These are phyloP conservation scores for Phialophora tarda DNA, from an alignment of 2,329 filamentous ascomycete genomes.

Conservation along the genomic window DNA sequence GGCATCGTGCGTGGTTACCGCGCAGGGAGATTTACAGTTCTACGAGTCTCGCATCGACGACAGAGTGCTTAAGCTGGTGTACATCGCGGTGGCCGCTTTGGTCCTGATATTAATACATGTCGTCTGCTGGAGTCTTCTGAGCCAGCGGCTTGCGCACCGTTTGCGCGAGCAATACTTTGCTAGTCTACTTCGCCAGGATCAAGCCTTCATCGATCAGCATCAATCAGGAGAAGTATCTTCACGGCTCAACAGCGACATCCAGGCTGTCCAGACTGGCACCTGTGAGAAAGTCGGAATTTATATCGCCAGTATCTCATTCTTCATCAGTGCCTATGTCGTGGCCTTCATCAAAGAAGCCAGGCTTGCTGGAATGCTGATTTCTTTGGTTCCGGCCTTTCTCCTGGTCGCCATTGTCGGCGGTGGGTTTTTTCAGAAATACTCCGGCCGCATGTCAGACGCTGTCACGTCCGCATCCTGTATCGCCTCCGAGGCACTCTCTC, in stretches of 20 bases:
- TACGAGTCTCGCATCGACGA: slow-evolving; percentile 6
- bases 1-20: slow-evolving; percentile 24
- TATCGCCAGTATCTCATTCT: slow-evolving; percentile 53
- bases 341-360: slow-evolving; percentile 56
- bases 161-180: slow-evolving; percentile 58
- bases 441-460: slow-evolving; percentile 54
- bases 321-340: slow-evolving; percentile 55
- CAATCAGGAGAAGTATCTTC: slow-evolving; percentile 55
- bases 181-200: slow-evolving; percentile 39
- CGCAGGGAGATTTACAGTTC: neutral
- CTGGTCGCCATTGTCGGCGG: slow-evolving; percentile 54
- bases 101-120: slow-evolving; percentile 63
- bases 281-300: slow-evolving; percentile 57
- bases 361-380: slow-evolving; percentile 54
- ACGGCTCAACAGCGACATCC: slow-evolving; percentile 54
- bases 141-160: slow-evolving; percentile 67
- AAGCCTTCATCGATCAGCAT: slow-evolving; percentile 45
- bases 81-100: too few species aligned
- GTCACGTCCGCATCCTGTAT: slow-evolving; percentile 63
- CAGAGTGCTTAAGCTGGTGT: too few species aligned
- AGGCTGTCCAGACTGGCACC: slow-evolving; percentile 54
- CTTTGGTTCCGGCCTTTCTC: slow-evolving; percentile 54
- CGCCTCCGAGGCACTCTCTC: slow-evolving; percentile 60
- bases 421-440: slow-evolving; percentile 53
- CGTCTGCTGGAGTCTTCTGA: slow-evolving; percentile 67